Evolutionary conservation across 2,329 filamentous ascomycete genomes (phyloP), one percentile per base, ranked within the genome.

Genomic region (Byssochlamys sp.): DNA sequence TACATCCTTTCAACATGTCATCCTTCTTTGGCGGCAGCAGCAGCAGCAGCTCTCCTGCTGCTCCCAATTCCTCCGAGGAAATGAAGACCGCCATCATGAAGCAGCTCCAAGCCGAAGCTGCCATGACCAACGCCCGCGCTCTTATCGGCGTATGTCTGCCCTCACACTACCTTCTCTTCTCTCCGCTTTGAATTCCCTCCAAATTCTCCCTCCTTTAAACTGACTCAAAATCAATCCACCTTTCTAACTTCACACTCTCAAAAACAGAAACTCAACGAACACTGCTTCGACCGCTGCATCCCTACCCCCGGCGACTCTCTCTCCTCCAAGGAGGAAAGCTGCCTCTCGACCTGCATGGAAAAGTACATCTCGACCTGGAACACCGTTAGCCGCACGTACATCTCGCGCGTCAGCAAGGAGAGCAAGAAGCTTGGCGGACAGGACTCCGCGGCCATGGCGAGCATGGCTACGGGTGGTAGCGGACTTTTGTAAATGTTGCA

Each of bases 331-430:
- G 89, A 92, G 72, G 79, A 84, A 69, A 79, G 81, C 25, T 92
- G 89, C 77, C 80, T 89, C 68, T 88, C 82, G 24, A 79, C 81
- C 60, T 92, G 89, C 78, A 89, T 91, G 84, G 88, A 91, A 67
- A 91, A 91, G 75, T 92, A 91, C 79, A 89, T 91, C 80, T 77
- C 80, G 31, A 82, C 87, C 10, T 92, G 89, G 89, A 91, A 91
- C 75, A 77, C 81, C 61, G 85, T 89, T 67, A 88, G 85, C 76
- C 73, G 79, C 53, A 80, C 85, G 48, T 90, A 90, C 71, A 82
- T 90, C 67, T 73, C 74, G 61, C 80, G 73, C 14, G 61, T 75
- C 48, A 61, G 83, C 64, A 73, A 84, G 73, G 84, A 86, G 72
- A 79, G 80, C 63, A 85, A 86, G 76, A 76, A 62, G 26, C 57